Base-by-base conservation (phyloP, 202 grass and related monocot species). In the Panicum hallii region DNA sequence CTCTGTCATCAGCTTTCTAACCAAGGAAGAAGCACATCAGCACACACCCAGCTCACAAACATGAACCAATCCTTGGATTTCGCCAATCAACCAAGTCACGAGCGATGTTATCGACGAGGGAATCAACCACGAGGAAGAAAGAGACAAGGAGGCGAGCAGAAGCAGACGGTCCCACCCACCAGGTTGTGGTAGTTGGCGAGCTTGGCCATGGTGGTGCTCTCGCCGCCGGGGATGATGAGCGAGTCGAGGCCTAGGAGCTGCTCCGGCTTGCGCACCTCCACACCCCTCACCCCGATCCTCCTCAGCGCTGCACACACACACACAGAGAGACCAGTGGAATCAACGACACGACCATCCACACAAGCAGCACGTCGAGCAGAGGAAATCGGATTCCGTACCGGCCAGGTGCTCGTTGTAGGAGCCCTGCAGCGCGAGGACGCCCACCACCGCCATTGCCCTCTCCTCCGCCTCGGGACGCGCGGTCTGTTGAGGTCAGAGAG, bases 161-260 rank as follows among this genome's bases (percentile, higher is more conserved):
- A 45, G 17, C 73, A 58, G 23, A 11, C 42, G 23, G 67, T 48
- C 40, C 67, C 14, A 57, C 78, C 57, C 71, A 99, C 96, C 63
- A 99, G 82, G 76, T 99, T 94, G 86, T 96, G 93, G 86, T 85
- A 94, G 73, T 91, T 73, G 26, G 93, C 96, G 60, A 99, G 90
- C 81, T 99, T 95, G 75, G 96, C 93, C 96, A 99, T 99, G 87
- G 96, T 94, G 82, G 96, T 99, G 91, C 96, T 99, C 91, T 99
- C 93, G 78, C 96, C 93, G 64, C 96, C 96, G 48, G 96, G 96
- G 60, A 99, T 96, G 86, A 99, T 99, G 87, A 99, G 90, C 16
- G 91, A 93, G 58, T 95, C 89, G 41, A 99, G 22, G 71, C 66
- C 70, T 45, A 55, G 16, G 30, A 99, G 88, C 84, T 99, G 96